Evolutionary conservation across 2,329 filamentous ascomycete species (phyloP), one percentile per base, ranked within the genome.

Genomic region (Sporothrix sp.): DNA sequence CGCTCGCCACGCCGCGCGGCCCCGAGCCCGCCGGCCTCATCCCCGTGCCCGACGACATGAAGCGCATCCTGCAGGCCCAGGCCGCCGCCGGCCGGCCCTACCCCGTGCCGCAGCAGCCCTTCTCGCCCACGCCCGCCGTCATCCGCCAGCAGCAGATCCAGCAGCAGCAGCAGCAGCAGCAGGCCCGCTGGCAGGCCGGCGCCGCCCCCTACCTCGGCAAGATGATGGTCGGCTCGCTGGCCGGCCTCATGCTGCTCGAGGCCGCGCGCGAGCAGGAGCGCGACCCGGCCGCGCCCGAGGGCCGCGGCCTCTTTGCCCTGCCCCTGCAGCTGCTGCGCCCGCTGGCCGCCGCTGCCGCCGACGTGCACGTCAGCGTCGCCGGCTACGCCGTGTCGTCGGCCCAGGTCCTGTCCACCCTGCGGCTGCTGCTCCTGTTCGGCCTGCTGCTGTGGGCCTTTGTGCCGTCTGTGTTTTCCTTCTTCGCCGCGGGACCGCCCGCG

Each of bases 141-240:
- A 63, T 77, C 35, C 72, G 75, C 35, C 76, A 78, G 53, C 76
- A 80, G 21, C 75, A 78, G 54, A 74, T 78, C 16, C 75, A 78
- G 57, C 74, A 75, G 54, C 70, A 71, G 45, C 67, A 70, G 48
- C 70, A 72, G 50, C 67, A 71, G 57, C 73, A 76, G 55, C 68
- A 71, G 53, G 69, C 68, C 50, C 68, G 73, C 32, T 83, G 79
- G 78, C 71, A 71, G 47, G 73, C 71, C 53, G 66, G 70, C 6
- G 71, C 70, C 6, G 71, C 66, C 11, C 76, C 75, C 1, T 82
- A 81, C 54, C 75, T 78, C 52, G 79, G 78, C 47, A 95, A 94
- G 68, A 75, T 96, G 57, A 93, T 96, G 87, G 82, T 96, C 5
- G 91, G 91, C 37, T 91, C 90, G 16, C 76, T 97, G 53, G 91